Evolutionary conservation across 352 stramenopile genomes (phyloP), one percentile per base, ranked within the genome.

Genomic region (Thalassiosira livingstoniorum): DNA sequence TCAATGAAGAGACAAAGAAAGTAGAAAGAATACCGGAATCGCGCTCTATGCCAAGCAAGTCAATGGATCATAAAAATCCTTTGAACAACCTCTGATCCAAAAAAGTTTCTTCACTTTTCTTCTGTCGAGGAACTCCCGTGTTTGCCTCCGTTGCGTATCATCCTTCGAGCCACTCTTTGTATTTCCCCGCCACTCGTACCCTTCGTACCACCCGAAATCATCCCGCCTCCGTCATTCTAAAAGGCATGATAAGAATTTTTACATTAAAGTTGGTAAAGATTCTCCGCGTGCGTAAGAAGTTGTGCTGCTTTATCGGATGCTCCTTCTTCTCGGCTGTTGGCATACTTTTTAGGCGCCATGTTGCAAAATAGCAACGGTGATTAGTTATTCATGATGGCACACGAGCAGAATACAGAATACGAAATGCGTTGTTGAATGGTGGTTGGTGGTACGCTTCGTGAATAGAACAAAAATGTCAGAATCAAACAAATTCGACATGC

Each of bases 191-290:
- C 7, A 15, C 39, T 18, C 7, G 7, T 18, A n/a, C 47, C 7
- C 47, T 58, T 23, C 4, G 47, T 5, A 15, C 11, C 11, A 29
- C 47, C 47, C 21, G 21, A 27, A 11, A 10, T 27, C 21, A 7
- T 11, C 47, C 66, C 67, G 79, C 69, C 58, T 87, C 84, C 25
- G 80, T 75, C 68, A 80, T 87, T 87, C 75, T 84, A 78, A 57
- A 68, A 83, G 21, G 80, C 80, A 57, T 87, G 84, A 54, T 87
- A 87, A 42, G 75, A 67, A 37, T 77, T 77, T 0, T 80, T 69
- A 62, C 81, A 84, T 23, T 75, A 75, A 42, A 87, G 37, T 34
- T 77, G 63, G 51, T 84, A 73, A n/a, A 87, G 64, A 61, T 66
- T 82, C 32, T 84, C 74, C 75, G 80, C 84, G 60, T 87, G 74